These are phyloP conservation scores for Leccinum sublutescens DNA, from an alignment of 768 basidiomycete genomes.

Conservation along the genomic window DNA sequence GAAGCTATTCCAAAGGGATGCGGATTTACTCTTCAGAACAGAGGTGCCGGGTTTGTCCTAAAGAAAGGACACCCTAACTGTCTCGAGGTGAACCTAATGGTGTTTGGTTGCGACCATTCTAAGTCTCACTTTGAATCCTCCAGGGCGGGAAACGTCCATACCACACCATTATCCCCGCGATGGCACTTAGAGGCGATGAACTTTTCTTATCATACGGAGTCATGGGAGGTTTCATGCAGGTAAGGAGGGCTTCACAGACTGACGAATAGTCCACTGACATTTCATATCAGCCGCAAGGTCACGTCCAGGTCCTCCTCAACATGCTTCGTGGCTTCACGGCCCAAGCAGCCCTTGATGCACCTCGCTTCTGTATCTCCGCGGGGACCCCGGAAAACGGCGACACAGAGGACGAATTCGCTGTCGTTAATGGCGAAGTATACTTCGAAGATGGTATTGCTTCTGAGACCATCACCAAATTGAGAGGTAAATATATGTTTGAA, in stretches of 20 bases:
- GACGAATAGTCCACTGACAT: neutral
- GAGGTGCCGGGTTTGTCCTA: slow-evolving; percentile 83
- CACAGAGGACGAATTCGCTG: slow-evolving; percentile 50
- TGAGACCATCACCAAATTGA: slow-evolving; percentile 62
- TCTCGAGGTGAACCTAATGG: slow-evolving; percentile 50
- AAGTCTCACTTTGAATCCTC: neutral
- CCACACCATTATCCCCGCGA: slow-evolving; percentile 93
- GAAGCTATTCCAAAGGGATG: slow-evolving; percentile 88
- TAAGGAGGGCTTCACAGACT: slow-evolving; percentile 17
- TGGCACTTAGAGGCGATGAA: slow-evolving; percentile 75
- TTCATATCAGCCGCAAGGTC: slow-evolving; percentile 77
- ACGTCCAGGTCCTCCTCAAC: slow-evolving; percentile 91
- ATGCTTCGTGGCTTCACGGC: slow-evolving; percentile 83
- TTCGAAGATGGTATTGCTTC: slow-evolving; percentile 80
- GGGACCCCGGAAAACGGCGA: slow-evolving; percentile 63
- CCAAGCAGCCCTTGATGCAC: slow-evolving; percentile 91
- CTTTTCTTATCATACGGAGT: slow-evolving; percentile 88
- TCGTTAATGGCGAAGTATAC: slow-evolving; percentile 78
- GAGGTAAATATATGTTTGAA: slow-evolving; percentile 43
- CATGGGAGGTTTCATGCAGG: slow-evolving; percentile 93
- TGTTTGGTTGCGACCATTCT: neutral
- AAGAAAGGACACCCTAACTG: slow-evolving; percentile 82
- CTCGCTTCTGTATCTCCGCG: slow-evolving; percentile 93
- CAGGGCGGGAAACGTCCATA: slow-evolving; percentile 84
- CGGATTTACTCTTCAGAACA: slow-evolving; percentile 95